Percentiles rank a stretch among this genome's conserved stretches.
phyloP scores from a whole-genome alignment of 2,329 filamentous ascomycete species.

The Teratosphaeria nubilosa region DNA sequence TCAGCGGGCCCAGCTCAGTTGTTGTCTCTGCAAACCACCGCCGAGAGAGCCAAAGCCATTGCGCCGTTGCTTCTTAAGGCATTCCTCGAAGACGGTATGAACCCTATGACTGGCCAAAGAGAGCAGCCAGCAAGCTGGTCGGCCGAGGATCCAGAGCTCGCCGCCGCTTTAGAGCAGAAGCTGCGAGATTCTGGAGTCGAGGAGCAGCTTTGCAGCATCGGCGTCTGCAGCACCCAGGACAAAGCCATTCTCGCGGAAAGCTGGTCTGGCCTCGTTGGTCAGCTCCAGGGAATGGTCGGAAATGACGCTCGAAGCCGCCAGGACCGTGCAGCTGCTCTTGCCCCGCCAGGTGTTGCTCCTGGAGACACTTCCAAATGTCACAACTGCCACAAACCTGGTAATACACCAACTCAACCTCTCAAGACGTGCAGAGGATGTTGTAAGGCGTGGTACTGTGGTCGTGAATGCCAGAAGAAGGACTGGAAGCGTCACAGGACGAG shows the following conservation, averaged over 20 bases:
- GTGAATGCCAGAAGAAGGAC: neutral
- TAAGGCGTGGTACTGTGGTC: neutral
- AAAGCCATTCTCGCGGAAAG: neutral
- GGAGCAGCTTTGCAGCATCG: neutral
- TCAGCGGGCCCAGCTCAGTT: neutral
- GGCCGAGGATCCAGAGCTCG: neutral
- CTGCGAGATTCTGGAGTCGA: neutral
- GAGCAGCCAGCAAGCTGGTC: neutral
- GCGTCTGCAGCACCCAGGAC: neutral
- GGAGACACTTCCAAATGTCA: neutral
- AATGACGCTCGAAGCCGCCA: neutral
- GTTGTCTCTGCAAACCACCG: neutral
- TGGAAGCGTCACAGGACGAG: neutral
- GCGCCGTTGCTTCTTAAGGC: neutral
- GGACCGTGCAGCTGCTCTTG: neutral
- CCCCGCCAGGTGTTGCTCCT: neutral
- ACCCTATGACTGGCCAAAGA: neutral
- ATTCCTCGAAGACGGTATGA: neutral
- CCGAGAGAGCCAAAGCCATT: neutral
- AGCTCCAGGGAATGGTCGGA: neutral
- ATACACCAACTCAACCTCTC: neutral
- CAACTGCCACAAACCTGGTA: neutral
- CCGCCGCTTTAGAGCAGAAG: neutral
- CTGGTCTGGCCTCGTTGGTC: neutral
- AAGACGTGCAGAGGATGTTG: neutral